Evolutionary conservation across 2,329 filamentous ascomycete species (phyloP).

Genomic region (Fusarium avenaceum): DNA sequence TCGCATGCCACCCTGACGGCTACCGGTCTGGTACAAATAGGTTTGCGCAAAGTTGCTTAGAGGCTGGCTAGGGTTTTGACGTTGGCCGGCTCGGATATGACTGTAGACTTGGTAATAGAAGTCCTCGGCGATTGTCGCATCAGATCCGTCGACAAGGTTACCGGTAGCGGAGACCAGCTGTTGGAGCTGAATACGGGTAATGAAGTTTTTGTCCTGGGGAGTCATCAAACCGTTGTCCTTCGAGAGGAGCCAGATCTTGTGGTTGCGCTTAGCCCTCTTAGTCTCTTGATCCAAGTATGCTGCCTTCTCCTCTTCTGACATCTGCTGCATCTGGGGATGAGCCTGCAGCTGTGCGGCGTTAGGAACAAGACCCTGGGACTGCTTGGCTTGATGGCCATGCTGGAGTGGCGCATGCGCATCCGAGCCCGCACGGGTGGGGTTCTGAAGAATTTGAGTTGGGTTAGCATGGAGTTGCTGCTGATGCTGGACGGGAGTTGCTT

Average conservation of each 20-base stretch:
- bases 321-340: slow-evolving; percentile 68
- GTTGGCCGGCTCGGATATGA: slow-evolving; percentile 89
- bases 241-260: slow-evolving; percentile 95
- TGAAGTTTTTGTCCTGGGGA: slow-evolving; percentile 99
- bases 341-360: slow-evolving; percentile 53
- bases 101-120: slow-evolving; percentile 99
- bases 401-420: slow-evolving; percentile 58
- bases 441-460: slow-evolving; percentile 83
- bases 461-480: slow-evolving; percentile 60
- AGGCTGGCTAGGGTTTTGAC: slow-evolving; percentile 92
- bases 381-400: slow-evolving; percentile 57
- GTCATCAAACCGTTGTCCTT: slow-evolving; percentile 99
- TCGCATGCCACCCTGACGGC: slow-evolving; percentile 79
- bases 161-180: slow-evolving; percentile 94
- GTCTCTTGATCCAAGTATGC: slow-evolving; percentile 91
- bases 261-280: slow-evolving; percentile 94
- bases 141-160: slow-evolving; percentile 83
- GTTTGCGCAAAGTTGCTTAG: slow-evolving; percentile 97
- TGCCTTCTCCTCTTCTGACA: slow-evolving; percentile 87
- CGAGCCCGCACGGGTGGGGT: slow-evolving; percentile 74
- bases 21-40: slow-evolving; percentile 95
- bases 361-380: slow-evolving; percentile 66
- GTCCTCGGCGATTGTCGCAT: slow-evolving; percentile 88
- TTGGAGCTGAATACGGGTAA: slow-evolving; percentile 96
- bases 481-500: slow-evolving; percentile 51